A percentile compares a stretch with the other conserved stretches of the same genome.
Evolutionary conservation across 2,329 filamentous ascomycete species (phyloP).

Genomic region (Xylariaceae sp.): DNA sequence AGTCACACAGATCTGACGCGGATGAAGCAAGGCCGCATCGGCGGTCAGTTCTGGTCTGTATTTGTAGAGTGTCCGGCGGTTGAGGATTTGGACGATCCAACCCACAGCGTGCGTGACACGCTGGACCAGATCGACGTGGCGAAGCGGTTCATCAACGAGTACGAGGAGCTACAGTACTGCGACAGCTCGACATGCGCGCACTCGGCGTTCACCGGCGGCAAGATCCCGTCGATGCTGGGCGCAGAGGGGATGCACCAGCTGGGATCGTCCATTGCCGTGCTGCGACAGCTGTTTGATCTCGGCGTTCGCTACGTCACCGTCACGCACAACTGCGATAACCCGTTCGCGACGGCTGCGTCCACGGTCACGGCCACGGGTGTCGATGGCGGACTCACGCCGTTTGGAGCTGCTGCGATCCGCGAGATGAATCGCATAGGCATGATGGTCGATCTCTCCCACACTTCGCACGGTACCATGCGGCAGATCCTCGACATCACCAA

Average conservation of each 20-base stretch:
- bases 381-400: conserved; percentile 56
- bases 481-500: conserved; percentile 58
- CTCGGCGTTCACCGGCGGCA: conserved; percentile 44
- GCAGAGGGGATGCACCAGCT: conserved; percentile 72
- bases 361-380: conserved; percentile 28
- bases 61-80: conserved; percentile 68
- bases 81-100: conserved; percentile 58
- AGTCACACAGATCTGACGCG: conserved; percentile 70
- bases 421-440: conserved; percentile 75
- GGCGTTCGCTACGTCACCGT: conserved; percentile 70
- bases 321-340: conserved; percentile 73
- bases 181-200: conserved; percentile 21
- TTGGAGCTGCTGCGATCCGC: conserved; percentile 58
- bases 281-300: conserved; percentile 64
- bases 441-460: conserved; percentile 70
- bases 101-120: conserved; percentile 62
- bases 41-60: conserved; percentile 74
- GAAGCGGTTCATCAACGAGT: conserved; percentile 58
- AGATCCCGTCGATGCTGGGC: conserved; percentile 62
- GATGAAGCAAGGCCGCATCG: conserved; percentile 60
- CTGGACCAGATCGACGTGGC: conserved; percentile 68
- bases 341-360: conserved; percentile 52
- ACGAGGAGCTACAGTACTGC: conserved; percentile 16
- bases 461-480: conserved; percentile 66
- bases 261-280: conserved; percentile 59